Evolutionary conservation across 1,284 basidiomycete species (phyloP).

Genomic region (Chalciporus sp.): DNA sequence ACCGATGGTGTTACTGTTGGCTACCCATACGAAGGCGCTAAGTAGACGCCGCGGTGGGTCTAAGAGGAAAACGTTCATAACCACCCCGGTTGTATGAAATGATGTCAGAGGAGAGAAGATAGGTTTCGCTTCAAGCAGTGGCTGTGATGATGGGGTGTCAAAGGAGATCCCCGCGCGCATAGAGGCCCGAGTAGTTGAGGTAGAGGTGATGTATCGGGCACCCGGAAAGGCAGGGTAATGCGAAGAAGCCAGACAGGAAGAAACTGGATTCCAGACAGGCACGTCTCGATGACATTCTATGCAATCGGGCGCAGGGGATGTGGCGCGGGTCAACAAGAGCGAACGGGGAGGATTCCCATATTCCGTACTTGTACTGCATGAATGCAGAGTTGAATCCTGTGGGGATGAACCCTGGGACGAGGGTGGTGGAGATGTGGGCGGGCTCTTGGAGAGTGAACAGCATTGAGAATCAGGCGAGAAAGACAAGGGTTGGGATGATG

Average conservation of each 20-base stretch:
- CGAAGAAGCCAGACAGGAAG: constrained; percentile 8
- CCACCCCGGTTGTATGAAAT: constrained; percentile 65
- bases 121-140: constrained; percentile 30
- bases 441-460: constrained; percentile 29
- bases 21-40: constrained; percentile 67
- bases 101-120: constrained; percentile 57
- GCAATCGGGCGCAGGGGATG: constrained; percentile 28
- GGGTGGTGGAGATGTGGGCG: constrained; percentile 28
- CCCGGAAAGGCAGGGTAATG: constrained; percentile 9
- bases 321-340: constrained; percentile 25
- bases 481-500: constrained; percentile 18
- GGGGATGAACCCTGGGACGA: constrained; percentile 32
- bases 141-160: constrained; percentile 33
- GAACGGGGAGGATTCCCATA: constrained; percentile 14
- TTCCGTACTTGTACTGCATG: constrained; percentile 12
- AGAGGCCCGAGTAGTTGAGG: constrained; percentile 1
- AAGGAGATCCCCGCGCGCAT: constrained; percentile 13
- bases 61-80: constrained; percentile 77
- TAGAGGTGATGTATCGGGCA: not conserved
- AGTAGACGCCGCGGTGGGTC: constrained; percentile 63
- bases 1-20: constrained; percentile 39
- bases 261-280: not conserved
- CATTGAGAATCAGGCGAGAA: constrained; percentile 19
- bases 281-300: constrained; percentile 19
- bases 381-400: constrained; percentile 26